phyloP scores from a whole-genome alignment of 1,284 basidiomycete species.

The Trichosporon faecale region DNA sequence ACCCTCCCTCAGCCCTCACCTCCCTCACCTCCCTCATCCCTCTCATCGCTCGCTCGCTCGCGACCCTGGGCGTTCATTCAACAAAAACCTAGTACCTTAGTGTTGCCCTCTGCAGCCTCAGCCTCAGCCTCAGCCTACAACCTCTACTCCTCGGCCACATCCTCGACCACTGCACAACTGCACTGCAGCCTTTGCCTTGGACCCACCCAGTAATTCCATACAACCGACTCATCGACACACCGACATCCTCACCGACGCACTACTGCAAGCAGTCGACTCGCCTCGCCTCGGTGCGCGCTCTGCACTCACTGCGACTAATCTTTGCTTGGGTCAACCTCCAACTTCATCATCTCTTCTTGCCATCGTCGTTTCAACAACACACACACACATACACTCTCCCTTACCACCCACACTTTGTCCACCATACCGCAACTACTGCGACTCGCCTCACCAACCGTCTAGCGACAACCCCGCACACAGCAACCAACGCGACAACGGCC shows the following conservation, averaged over 20 bases:
- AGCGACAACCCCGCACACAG: not conserved
- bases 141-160: not conserved
- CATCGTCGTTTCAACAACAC: not conserved
- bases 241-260: not conserved
- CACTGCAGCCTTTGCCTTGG: no score
- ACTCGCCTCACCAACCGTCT: not conserved
- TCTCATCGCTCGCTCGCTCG: no score
- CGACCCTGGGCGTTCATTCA: slow-evolving; percentile 2
- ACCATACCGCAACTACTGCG: not conserved
- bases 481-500: slow-evolving; percentile 5
- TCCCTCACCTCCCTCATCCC: no score
- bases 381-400: not conserved
- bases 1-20: not conserved
- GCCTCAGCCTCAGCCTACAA: no score
- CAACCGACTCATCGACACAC: not conserved
- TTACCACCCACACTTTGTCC: not conserved
- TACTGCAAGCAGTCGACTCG: not conserved
- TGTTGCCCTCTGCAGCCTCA: not conserved
- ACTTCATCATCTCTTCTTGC: not conserved
- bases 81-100: slow-evolving; percentile 8
- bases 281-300: not conserved
- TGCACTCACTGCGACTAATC: not conserved
- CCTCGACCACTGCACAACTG: not conserved
- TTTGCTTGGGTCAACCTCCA: not conserved
- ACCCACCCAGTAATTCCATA: not conserved